Evolutionary conservation across 2,329 filamentous ascomycete genomes (phyloP), one percentile per base, ranked within the genome.

Genomic region (Ophiocordyceps camponoti-floridani): DNA sequence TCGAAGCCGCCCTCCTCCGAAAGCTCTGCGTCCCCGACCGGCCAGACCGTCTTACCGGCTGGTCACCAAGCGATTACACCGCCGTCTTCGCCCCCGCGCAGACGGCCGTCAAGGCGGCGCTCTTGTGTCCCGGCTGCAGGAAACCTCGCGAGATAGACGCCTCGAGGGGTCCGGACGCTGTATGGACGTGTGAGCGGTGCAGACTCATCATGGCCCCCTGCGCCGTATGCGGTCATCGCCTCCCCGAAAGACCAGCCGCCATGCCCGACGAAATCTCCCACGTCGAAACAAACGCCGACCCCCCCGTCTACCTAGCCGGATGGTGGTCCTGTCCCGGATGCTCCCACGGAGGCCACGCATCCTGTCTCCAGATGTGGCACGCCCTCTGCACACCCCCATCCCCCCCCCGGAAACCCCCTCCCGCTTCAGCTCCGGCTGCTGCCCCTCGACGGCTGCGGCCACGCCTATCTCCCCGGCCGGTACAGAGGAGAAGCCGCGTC

Each of bases 311-410:
- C 51, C 55, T 64, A 5, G 55, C 60, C 0, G 67, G 67, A 2
- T 81, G 77, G 77, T 80, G 73, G 73, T 75, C 74, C 51, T 81
- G 77, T 47, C 69, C 72, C 1, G 72, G 70, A 12, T 81, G 77
- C 51, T 68, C 68, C 1, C 77, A 81, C 51, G 77, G 77, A 27
- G 77, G 77, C 0, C 77, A 81, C 55, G 66, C 71, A 0, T 68
- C 68, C 0, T 81, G 77, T 47, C 63, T 81, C 1, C 66, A 71
- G 45, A 64, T 64, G 2, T 81, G 77, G 77, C 76, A 80, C 55
- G 63, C 18, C 18, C n/a, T n/a, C n/a, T n/a, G n/a, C n/a, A n/a
- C n/a, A n/a, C n/a, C n/a, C n/a, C n/a, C n/a, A n/a, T n/a, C n/a
- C n/a, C n/a, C n/a, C n/a, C n/a, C n/a, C n/a, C n/a, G n/a, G n/a